phyloP scores from a whole-genome alignment of 495 filamentous ascomycete species.

The Aspergillus biplanus region DNA sequence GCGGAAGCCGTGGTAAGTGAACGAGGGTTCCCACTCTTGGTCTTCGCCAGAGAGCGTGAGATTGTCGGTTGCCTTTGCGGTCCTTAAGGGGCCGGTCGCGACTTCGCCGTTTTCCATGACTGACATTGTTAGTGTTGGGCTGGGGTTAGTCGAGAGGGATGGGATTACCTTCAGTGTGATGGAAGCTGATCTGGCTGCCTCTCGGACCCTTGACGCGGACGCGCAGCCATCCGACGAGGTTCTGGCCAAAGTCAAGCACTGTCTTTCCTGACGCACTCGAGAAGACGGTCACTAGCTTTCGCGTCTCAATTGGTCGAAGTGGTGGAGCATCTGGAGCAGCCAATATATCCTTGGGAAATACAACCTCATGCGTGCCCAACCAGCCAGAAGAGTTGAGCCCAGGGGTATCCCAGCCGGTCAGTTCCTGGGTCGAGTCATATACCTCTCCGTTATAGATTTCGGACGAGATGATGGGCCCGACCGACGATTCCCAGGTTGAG shows the following conservation, averaged over 20 bases:
- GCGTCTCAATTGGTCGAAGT: too few species aligned
- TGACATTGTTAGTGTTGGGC: too few species aligned
- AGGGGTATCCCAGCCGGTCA: too few species aligned
- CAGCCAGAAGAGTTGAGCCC: too few species aligned
- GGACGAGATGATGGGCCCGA: too few species aligned
- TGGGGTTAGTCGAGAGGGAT: too few species aligned
- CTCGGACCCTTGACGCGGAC: conserved; percentile 33
- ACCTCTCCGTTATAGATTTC: too few species aligned
- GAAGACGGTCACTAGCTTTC: not conserved
- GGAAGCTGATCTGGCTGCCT: conserved; percentile 29
- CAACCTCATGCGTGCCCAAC: too few species aligned
- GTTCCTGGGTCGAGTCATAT: too few species aligned
- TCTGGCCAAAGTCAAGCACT: conserved; percentile 55
- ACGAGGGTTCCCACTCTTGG: conserved; percentile 14
- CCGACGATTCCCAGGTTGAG: too few species aligned
- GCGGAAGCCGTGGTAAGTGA: conserved; percentile 29
- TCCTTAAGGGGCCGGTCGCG: conserved; percentile 29
- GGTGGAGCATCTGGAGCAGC: too few species aligned
- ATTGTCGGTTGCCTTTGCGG: conserved; percentile 9
- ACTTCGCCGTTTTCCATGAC: conserved; percentile 24
- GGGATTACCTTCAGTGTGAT: conserved; percentile 4
- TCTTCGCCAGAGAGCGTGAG: conserved; percentile 13
- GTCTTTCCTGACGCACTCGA: not conserved
- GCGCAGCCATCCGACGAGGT: conserved; percentile 48
- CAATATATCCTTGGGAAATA: too few species aligned